A percentile compares a stretch with the other conserved stretches of the same genome.
phyloP scores from a whole-genome alignment of 2,329 filamentous ascomycete genomes.

The Aspergillus transmontanensis region DNA sequence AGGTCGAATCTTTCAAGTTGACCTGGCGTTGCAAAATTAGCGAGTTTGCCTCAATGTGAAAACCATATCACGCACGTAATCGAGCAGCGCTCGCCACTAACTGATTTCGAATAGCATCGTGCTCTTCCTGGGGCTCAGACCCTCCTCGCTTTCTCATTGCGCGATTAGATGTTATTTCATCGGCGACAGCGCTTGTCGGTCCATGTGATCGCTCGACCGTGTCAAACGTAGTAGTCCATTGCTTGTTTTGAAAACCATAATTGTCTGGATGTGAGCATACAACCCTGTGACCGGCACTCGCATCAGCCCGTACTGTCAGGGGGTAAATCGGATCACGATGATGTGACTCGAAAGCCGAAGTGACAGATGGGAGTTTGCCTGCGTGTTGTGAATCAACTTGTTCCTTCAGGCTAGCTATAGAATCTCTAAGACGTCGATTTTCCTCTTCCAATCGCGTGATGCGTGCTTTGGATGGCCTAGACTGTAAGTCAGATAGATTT shows the following conservation, averaged over 20 bases:
- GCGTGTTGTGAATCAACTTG: neutral
- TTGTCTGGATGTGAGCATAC: too few relatives aligned
- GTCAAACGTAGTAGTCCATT: neutral
- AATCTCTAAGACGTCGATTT: neutral
- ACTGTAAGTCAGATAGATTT: too few relatives aligned
- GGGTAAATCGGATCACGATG: too few relatives aligned
- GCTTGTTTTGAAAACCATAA: too few relatives aligned
- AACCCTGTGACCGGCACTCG: too few relatives aligned
- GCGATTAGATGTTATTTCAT: slow-evolving; percentile 2
- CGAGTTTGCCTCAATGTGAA: neutral
- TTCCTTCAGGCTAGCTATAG: neutral
- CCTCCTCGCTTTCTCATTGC: neutral
- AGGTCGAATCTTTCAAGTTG: neutral
- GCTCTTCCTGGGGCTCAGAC: neutral
- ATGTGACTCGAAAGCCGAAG: too few relatives aligned
- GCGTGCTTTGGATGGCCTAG: neutral
- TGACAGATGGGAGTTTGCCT: too few relatives aligned
- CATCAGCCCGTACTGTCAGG: too few relatives aligned
- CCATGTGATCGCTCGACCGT: neutral
- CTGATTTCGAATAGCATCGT: neutral
- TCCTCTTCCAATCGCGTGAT: neutral
- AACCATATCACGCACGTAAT: neutral
- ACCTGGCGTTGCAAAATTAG: neutral
- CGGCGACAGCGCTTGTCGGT: slow-evolving; percentile 2
- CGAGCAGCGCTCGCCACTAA: neutral